These are phyloP conservation scores for Tulasnella sp. DNA, from an alignment of 768 basidiomycete species.

Conservation along the genomic window DNA sequence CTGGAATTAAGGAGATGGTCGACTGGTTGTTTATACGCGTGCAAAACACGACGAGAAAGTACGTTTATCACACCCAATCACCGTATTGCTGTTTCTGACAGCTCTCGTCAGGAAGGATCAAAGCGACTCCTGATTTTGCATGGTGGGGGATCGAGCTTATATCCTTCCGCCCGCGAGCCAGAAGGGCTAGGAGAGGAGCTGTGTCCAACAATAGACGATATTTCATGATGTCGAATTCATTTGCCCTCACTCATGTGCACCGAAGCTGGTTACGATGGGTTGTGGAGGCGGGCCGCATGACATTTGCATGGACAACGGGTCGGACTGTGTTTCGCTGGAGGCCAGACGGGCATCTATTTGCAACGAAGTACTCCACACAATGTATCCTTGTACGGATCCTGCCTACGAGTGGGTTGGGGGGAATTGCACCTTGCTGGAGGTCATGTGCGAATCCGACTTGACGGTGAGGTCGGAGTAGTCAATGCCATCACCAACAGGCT, in stretches of 20 bases:
- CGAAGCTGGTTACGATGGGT: not conserved
- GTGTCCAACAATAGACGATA: not conserved
- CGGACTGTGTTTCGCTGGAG: not conserved
- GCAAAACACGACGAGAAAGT: slow-evolving; percentile 74
- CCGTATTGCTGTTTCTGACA: not conserved
- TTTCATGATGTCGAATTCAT: not conserved
- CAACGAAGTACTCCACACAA: not conserved
- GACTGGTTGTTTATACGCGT: slow-evolving; percentile 95
- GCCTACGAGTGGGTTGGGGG: not conserved
- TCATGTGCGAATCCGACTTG: slow-evolving; percentile 25
- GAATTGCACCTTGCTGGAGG: not conserved
- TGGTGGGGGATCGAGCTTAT: not conserved
- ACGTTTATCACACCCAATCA: not conserved
- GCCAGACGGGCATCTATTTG: slow-evolving; percentile 2
- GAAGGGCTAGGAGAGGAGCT: not conserved
- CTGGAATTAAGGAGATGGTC: slow-evolving; percentile 83
- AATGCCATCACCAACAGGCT: slow-evolving; percentile 49
- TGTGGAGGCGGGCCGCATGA: not conserved
- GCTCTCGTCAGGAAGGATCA: not conserved
- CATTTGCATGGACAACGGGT: not conserved
- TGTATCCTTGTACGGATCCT: not conserved
- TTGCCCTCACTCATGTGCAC: not conserved
- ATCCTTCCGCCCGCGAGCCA: not conserved
- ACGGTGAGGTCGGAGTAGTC: slow-evolving; percentile 18
- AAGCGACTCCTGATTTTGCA: not conserved